Evolutionary conservation across 163 green algal genomes (phyloP), one percentile per base, ranked within the genome.

Genomic region (Prototheca wickerhamii): DNA sequence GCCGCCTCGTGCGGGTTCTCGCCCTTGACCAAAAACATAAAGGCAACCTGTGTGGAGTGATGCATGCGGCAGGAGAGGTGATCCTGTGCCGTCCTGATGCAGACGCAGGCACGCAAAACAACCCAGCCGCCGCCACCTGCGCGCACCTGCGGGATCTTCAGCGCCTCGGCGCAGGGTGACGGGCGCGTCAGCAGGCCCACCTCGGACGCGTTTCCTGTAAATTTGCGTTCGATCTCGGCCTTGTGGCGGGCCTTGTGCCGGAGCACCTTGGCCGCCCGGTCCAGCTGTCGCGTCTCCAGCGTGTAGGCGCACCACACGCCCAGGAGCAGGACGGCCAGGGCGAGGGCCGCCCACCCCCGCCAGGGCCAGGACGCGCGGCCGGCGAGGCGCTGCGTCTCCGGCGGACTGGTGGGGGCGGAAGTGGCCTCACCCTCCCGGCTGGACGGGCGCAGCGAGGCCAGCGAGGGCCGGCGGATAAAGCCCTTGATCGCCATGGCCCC

Each of bases 1-100:
- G 90, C 87, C 52, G 74, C 84, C 30, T 84, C 76, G 23, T 96
- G 89, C 69, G 85, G 78, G 54, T 88, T 95, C 50, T 93, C 91
- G 64, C 84, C 94, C n/a, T 56, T 63, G n/a, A 95, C 86, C 30
- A 97, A 93, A 83, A 96, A 97, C 75, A 76, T 44, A 44, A 76
- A 63, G 2, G 63, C 70, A 20, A 76, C 58, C 49, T n/a, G n/a
- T n/a, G n/a, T n/a, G n/a, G n/a, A n/a, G n/a, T 76, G 69, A 35
- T 4, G 51, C 25, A 34, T 58, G 44, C 20, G 0, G 5, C 5
- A 18, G 1, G 44, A 6, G 44, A 10, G 18, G 5, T 23, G 5
- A 28, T 26, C 15, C 17, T 23, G 44, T 8, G 18, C 17, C 1
- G 18, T 26, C 44, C 1, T 2, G 18, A 53, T 5, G 44, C 6